Evolutionary conservation across 2,329 filamentous ascomycete genomes (phyloP).

Genomic region (Magnaporthiopsis incrustans): DNA sequence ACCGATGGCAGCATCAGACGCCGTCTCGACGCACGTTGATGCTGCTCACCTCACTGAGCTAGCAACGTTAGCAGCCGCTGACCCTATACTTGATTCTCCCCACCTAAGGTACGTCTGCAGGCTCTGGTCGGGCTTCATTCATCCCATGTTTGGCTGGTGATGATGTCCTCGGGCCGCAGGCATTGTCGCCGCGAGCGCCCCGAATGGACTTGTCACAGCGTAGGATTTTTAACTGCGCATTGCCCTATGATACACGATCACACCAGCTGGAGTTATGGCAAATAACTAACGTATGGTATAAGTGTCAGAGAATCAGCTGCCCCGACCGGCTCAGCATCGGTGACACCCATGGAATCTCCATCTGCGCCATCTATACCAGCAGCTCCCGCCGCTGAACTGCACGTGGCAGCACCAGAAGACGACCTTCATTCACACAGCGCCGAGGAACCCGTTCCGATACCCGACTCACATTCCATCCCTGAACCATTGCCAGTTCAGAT

Average conservation of each 20-base stretch:
- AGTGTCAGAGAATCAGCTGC: neutral
- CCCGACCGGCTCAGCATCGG: neutral
- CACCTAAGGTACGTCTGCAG: slow-evolving; percentile 28
- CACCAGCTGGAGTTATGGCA: neutral
- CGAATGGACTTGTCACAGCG: neutral
- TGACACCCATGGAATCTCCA: neutral
- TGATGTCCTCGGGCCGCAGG: too few relatives aligned
- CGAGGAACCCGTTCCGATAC: neutral
- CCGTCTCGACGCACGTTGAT: slow-evolving; percentile 38
- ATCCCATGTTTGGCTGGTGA: too few relatives aligned
- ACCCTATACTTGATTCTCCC: slow-evolving; percentile 13
- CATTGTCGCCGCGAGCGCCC: neutral
- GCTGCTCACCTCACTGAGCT: slow-evolving; percentile 39
- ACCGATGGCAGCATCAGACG: slow-evolving; percentile 40
- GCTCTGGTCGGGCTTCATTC: neutral
- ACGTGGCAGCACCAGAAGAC: neutral
- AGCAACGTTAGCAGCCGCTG: slow-evolving; percentile 34
- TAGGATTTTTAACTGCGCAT: neutral
- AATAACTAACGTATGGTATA: neutral
- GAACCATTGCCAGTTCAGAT: neutral
- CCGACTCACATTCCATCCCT: neutral
- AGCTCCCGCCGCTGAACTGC: neutral
- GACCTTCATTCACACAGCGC: neutral
- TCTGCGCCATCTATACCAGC: neutral
- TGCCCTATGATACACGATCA: too few relatives aligned